phyloP scores from a whole-genome alignment of 495 filamentous ascomycete species.

The Filosporella fistucella region DNA sequence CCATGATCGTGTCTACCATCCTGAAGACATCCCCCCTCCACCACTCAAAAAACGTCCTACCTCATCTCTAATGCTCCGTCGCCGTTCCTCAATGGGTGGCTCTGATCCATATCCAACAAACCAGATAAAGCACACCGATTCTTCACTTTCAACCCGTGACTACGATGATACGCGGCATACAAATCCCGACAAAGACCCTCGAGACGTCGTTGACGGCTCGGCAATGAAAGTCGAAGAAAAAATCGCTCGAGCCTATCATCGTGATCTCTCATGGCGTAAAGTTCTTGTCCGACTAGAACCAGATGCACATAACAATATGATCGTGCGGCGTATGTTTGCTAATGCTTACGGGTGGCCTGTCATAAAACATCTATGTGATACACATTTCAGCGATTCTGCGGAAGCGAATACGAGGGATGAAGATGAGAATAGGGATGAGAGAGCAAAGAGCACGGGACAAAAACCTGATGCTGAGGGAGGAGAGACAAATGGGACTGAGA shows the following conservation, averaged over 20 bases:
- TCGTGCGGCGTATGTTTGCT: conserved; percentile 90
- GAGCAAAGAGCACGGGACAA: conserved; percentile 32
- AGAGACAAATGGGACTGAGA: conserved; percentile 26
- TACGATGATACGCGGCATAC: conserved; percentile 25
- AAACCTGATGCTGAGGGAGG: conserved; percentile 33
- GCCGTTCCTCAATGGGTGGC: neutral
- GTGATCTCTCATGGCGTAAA: conserved; percentile 87
- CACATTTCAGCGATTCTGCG: conserved; percentile 75
- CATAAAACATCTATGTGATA: conserved; percentile 86
- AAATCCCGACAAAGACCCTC: conserved; percentile 25
- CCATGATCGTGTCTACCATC: conserved; percentile 93
- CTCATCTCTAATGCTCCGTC: conserved; percentile 6
- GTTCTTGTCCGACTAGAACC: conserved; percentile 93
- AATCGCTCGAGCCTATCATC: conserved; percentile 92
- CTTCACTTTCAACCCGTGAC: conserved; percentile 16
- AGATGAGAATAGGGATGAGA: conserved; percentile 33
- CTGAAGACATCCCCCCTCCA: conserved; percentile 86
- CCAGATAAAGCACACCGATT: conserved; percentile 7
- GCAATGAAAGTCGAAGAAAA: conserved; percentile 93
- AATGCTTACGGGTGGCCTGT: conserved; percentile 99
- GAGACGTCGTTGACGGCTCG: conserved; percentile 45
- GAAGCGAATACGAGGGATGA: conserved; percentile 56
- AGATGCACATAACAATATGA: conserved; percentile 97
- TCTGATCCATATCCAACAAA: neutral
- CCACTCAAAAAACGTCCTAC: conserved; percentile 48